Conservation (phyloP, 805 yeast genomes). For the Zygosaccharomyces gambellarensis region DNA sequence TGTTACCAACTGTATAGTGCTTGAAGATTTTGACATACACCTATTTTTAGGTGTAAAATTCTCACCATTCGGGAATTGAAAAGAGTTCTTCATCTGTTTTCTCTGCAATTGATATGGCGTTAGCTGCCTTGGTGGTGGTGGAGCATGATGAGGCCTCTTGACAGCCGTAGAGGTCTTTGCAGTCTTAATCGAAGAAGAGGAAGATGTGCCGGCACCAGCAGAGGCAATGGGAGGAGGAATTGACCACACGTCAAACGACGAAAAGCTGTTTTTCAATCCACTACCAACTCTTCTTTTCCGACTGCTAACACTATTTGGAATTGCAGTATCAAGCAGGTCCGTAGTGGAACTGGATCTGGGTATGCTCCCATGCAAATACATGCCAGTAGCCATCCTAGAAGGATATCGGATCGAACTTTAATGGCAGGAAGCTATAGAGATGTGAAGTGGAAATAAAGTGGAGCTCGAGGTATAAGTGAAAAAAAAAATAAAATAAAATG, state of each 20-base stretch:
- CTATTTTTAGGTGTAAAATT: constrained; percentile 29
- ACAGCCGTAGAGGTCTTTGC: not conserved
- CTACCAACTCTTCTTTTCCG: constrained; percentile 6
- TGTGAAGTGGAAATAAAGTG: not conserved
- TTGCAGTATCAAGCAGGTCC: constrained; percentile 21
- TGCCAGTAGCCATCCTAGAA: not conserved
- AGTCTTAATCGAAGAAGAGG: not conserved
- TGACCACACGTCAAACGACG: constrained; percentile 5
- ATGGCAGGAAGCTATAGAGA: not conserved
- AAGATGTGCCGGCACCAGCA: not conserved
- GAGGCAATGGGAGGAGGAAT: not conserved
- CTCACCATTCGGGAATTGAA: constrained; percentile 34
- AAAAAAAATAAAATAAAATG: not conserved
- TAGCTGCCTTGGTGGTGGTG: constrained; percentile 4
- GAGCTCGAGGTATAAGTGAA: not conserved
- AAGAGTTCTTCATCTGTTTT: constrained; percentile 27
- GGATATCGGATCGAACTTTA: not conserved
- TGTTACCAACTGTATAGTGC: not conserved
- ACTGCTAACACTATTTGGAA: not conserved
- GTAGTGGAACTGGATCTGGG: constrained; percentile 28
- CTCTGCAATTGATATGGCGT: constrained; percentile 32
- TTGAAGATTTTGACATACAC: not conserved
- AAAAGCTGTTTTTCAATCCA: constrained; percentile 6
- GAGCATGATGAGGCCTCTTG: not conserved
- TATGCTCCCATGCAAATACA: constrained; percentile 8